Base-by-base conservation (phyloP, 2,329 filamentous ascomycete genomes). In the Aspergillus tanneri region DNA sequence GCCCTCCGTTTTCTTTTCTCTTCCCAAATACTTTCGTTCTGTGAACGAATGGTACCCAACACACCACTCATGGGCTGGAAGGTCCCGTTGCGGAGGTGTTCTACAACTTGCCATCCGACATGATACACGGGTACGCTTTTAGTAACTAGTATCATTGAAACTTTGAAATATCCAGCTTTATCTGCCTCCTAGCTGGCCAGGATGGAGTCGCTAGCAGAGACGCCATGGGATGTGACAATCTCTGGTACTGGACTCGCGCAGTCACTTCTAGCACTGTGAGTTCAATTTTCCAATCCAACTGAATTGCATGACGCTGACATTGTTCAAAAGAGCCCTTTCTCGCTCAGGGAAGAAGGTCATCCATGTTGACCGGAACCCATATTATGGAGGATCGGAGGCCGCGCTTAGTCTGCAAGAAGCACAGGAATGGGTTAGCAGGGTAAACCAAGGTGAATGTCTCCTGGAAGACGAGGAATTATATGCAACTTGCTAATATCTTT, bases 341-440 rank as follows among this genome's bases (percentile, higher is more conserved):
- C 86, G 91, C 65, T 95, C 90, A 54, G 86, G 85, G 66, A 95
- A 95, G 77, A 93, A 89, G 62, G 82, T 96, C 57, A 81, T 97
- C 51, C 92, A 97, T 68, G 76, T 96, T 66, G 92, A 97, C 67
- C 80, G 82, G 55, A 91, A 95, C 73, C 79, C 84, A 53, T 95
- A 89, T 71, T 97, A 97, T 72, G 92, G 92, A 61, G 88, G 87
- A 44, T 69, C 85, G 30, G 90, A 96, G 66, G 90, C 92, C 54
- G 89, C 90, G 2, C 81, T 97, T 57, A 93, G 85, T 69, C 76
- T 96, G 27, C 81, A 88, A 53, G 92, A 96, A 67, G 85, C 83
- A 28, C 85, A 91, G 58, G 77, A 79, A 28, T 97, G 90, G 90
- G 83, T 78, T 36, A 72, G 76, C 38, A 72, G 68, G 52, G 59